These are phyloP conservation scores for Cyberlindnera mycetangii DNA, from an alignment of 805 yeast species.

Conservation along the genomic window DNA sequence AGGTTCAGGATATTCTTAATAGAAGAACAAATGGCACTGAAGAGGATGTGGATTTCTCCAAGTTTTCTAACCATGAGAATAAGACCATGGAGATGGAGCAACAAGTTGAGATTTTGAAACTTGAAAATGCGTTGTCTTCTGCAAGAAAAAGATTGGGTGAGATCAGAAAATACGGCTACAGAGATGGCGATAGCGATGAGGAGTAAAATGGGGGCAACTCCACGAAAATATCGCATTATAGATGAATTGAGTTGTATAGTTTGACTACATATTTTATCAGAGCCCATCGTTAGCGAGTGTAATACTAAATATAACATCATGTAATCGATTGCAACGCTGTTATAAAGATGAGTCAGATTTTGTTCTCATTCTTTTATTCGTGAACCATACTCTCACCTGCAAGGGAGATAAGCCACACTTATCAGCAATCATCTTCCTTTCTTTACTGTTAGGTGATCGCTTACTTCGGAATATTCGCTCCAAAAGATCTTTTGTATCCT, in stretches of 20 bases:
- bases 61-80: constrained; percentile 72
- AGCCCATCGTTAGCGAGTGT: too few relatives aligned
- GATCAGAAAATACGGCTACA: constrained; percentile 75
- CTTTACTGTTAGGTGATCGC: constrained; percentile 29
- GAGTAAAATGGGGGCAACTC: constrained; percentile 25
- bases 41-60: constrained; percentile 59
- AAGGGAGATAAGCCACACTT: constrained; percentile 28
- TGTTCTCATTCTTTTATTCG: constrained; percentile 31
- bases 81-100: constrained; percentile 89
- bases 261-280: too few relatives aligned
- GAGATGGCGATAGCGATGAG: constrained; percentile 59
- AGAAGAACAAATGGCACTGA: constrained; percentile 32
- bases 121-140: constrained; percentile 66
- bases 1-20: constrained; percentile 60
- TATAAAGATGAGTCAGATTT: constrained; percentile 11
- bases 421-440: constrained; percentile 30
- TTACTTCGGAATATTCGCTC: constrained; percentile 24
- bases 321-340: background rate
- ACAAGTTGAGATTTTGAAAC: constrained; percentile 82
- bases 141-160: constrained; percentile 85
- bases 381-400: constrained; percentile 37
- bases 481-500: constrained; percentile 14
- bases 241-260: background rate
- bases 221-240: background rate
- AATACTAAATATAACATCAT: too few relatives aligned